Conservation (phyloP, 306 rosid species). For the Cucurbita moschata region DNA sequence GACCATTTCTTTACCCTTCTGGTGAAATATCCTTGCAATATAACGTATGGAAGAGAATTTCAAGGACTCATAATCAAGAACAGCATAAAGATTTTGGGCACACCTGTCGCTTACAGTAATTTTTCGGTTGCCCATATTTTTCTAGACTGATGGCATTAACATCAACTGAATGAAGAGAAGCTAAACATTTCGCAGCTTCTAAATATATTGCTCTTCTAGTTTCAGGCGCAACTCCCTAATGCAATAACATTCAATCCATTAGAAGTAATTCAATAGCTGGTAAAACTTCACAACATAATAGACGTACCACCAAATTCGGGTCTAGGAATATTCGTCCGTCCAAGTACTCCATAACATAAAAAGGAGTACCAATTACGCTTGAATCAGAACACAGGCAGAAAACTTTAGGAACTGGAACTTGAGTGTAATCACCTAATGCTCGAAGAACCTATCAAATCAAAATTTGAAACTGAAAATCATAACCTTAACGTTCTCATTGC, state of each 20-base stretch:
- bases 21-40: neutral
- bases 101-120: conserved; percentile 88
- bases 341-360: conserved; percentile 90
- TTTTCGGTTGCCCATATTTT: conserved; percentile 53
- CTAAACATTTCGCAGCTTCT: conserved; percentile 51
- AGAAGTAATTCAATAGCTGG: conserved; percentile 1
- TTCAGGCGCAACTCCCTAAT: conserved; percentile 55
- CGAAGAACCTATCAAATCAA: conserved; percentile 46
- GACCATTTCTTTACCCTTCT: neutral
- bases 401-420: conserved; percentile 78
- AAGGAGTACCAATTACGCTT: conserved; percentile 60
- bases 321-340: conserved; percentile 77
- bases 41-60: neutral
- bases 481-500: neutral
- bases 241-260: conserved; percentile 12
- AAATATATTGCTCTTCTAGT: conserved; percentile 55
- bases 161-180: conserved; percentile 56
- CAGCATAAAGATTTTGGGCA: neutral
- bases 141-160: conserved; percentile 72
- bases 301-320: conserved; percentile 52
- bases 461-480: neutral
- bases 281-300: neutral
- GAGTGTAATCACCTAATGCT: conserved; percentile 53
- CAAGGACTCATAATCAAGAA: neutral
- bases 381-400: conserved; percentile 74